Base-by-base conservation (phyloP, 2,329 filamentous ascomycete genomes). In the Fusarium aywerte region DNA sequence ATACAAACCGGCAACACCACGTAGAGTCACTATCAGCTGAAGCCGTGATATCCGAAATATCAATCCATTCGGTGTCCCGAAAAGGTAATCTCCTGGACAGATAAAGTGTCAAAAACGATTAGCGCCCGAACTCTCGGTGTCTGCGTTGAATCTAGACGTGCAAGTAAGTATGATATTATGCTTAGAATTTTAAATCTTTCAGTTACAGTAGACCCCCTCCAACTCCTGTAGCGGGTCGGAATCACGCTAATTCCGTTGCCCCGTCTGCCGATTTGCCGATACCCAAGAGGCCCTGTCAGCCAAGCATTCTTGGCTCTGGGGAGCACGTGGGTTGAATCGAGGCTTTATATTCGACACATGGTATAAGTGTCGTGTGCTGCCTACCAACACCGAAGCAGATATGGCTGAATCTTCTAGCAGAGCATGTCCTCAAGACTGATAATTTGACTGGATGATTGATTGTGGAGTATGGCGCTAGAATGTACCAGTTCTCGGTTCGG, bases 281-380 rank as follows among this genome's bases (percentile, higher is more conserved):
- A 61, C 57, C 64, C 67, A 40, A 42, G 54, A 49, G 40, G 20
- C 29, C 25, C 20, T n/a, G 42, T 15, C 42, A 49, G 65, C 71
- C 71, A 73, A 72, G 65, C 49, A 62, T 55, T 58, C 68, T 69
- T 57, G 60, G 61, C 64, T 58, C 36, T 35, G 31, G 31, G 23
- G 40, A 48, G 59, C 70, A 73, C 71, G 71, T 73, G 70, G 65
- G 59, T 13, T 20, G 29, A 9, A 11, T 27, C 10, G 23, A 13
- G 29, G 20, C 29, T 23, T 15, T 54, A 62, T 56, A 73, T 73
- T 73, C 60, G 71, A 39, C 39, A n/a, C n/a, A n/a, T 15, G 12
- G n/a, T 35, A 6, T 5, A 60, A 38, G n/a, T 48, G 60, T 67
- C 64, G 64, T 58, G 57, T 73, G 66, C 68, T 51, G 57, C 42